phyloP scores from a whole-genome alignment of 2,329 filamentous ascomycete species.

The Monilinia vaccinii-corymbosi region DNA sequence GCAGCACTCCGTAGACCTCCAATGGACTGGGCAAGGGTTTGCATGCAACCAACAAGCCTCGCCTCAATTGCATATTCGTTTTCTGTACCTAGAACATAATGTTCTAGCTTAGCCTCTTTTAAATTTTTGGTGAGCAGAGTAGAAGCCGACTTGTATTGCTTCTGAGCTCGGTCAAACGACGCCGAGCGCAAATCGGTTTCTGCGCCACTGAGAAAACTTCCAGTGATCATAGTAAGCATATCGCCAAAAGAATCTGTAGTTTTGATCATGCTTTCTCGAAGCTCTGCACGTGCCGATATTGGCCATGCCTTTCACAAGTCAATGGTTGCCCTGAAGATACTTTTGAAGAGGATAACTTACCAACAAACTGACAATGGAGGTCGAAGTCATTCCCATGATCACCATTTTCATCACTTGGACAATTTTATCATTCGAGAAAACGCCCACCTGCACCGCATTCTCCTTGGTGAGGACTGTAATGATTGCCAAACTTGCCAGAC shows the following conservation, averaged over 20 bases:
- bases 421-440: slow-evolving; percentile 75
- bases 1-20: slow-evolving; percentile 86
- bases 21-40: slow-evolving; percentile 77
- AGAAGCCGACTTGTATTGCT: slow-evolving; percentile 58
- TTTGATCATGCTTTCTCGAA: slow-evolving; percentile 65
- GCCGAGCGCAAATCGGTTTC: slow-evolving; percentile 66
- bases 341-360: slow-evolving; percentile 38
- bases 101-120: slow-evolving; percentile 80
- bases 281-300: slow-evolving; percentile 62
- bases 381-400: slow-evolving; percentile 63
- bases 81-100: slow-evolving; percentile 74
- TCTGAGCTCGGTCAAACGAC: slow-evolving; percentile 53
- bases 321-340: background rate
- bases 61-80: slow-evolving; percentile 70
- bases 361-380: slow-evolving; percentile 65
- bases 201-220: slow-evolving; percentile 73
- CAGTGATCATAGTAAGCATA: slow-evolving; percentile 72
- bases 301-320: slow-evolving; percentile 39
- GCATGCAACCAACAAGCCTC: slow-evolving; percentile 72
- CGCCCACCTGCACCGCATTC: slow-evolving; percentile 72
- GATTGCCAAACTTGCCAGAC: slow-evolving; percentile 76
- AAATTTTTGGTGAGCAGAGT: slow-evolving; percentile 66
- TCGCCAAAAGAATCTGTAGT: slow-evolving; percentile 69
- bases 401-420: slow-evolving; percentile 77
- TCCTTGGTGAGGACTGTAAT: slow-evolving; percentile 90